phyloP scores from a whole-genome alignment of 257 asterid species.

The Fraxinus pennsylvanica region DNA sequence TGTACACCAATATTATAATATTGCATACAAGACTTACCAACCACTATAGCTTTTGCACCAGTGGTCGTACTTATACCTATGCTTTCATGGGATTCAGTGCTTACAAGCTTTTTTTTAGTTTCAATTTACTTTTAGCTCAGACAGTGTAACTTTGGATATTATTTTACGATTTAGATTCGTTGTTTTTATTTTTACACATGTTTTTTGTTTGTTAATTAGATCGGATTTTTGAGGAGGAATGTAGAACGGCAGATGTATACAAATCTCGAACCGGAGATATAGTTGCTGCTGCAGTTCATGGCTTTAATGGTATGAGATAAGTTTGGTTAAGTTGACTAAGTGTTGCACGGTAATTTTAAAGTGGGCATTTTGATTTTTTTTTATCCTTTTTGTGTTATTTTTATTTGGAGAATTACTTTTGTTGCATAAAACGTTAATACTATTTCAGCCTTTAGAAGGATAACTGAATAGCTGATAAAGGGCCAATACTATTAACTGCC shows the following conservation, averaged over 20 bases:
- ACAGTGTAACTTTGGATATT: background rate
- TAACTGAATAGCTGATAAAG: background rate
- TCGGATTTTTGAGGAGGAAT: constrained; percentile 63
- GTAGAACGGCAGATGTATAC: constrained; percentile 68
- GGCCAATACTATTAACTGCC: background rate
- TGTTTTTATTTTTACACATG: background rate
- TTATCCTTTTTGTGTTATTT: background rate
- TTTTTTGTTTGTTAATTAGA: constrained; percentile 38
- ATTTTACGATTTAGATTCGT: background rate
- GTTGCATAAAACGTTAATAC: background rate
- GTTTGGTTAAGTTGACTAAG: background rate
- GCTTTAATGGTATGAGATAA: constrained; percentile 69
- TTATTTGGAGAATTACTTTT: background rate
- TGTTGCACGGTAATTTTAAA: background rate
- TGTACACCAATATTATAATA: background rate
- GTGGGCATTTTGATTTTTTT: background rate
- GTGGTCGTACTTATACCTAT: background rate
- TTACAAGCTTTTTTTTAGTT: background rate
- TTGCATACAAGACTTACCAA: background rate
- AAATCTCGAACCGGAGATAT: constrained; percentile 63
- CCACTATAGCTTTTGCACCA: background rate
- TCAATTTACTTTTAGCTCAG: background rate
- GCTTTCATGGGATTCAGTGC: background rate
- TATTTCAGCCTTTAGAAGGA: background rate
- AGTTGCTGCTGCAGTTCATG: constrained; percentile 77